Conservation (phyloP, 345 rosid genomes). For the Kernera saxatilis region DNA sequence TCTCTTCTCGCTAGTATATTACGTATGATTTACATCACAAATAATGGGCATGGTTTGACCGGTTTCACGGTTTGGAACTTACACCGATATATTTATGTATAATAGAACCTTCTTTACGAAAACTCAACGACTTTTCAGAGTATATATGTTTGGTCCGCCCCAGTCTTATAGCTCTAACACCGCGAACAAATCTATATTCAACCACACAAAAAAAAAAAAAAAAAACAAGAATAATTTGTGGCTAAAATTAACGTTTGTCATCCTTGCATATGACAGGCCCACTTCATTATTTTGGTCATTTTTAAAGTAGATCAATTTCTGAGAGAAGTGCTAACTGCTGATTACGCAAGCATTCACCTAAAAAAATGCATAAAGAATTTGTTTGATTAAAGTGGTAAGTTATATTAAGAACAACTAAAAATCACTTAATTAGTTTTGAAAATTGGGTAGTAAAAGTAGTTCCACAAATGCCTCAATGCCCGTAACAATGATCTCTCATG, state of each 20-base stretch:
- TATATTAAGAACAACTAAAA: not conserved
- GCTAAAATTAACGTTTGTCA: conserved; percentile 2
- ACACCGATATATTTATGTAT: no score
- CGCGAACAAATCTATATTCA: not conserved
- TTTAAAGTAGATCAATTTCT: not conserved
- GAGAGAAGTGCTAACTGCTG: not conserved
- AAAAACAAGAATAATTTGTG: not conserved
- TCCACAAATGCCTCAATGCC: conserved; percentile 32
- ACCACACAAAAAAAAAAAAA: not conserved
- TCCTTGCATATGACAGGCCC: not conserved
- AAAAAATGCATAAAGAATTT: not conserved
- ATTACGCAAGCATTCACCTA: conserved; percentile 13
- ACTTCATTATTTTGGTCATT: not conserved
- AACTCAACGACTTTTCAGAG: not conserved
- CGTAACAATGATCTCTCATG: conserved; percentile 36
- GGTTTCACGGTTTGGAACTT: no score
- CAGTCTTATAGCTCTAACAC: no score
- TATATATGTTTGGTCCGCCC: not conserved
- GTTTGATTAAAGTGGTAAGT: not conserved
- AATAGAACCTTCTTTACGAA: not conserved
- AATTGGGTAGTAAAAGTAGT: not conserved
- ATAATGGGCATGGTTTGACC: no score
- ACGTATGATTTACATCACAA: conserved; percentile 26
- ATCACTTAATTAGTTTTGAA: not conserved
- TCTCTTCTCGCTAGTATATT: not conserved